phyloP scores from a whole-genome alignment of 2,329 filamentous ascomycete species.

The Penicillium sp. region DNA sequence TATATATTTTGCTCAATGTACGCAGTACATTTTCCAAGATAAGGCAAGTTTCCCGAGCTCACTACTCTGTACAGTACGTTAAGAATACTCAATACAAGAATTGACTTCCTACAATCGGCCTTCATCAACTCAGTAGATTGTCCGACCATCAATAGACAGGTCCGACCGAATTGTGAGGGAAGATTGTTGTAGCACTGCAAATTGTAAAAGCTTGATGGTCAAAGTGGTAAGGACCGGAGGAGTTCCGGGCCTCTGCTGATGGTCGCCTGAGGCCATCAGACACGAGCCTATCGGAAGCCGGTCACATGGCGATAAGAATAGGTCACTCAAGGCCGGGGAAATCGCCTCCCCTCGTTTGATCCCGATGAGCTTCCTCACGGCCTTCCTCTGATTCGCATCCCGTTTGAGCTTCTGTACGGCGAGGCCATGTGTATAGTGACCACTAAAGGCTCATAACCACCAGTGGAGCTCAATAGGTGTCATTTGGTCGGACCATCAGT shows the following conservation, averaged over 20 bases:
- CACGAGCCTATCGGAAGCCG: neutral
- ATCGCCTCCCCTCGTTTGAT: neutral
- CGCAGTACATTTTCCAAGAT: neutral
- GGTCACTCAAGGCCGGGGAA: constrained; percentile 3
- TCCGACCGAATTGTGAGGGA: neutral
- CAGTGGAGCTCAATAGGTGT: neutral
- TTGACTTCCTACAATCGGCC: too few species aligned
- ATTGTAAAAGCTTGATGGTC: neutral
- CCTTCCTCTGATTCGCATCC: neutral
- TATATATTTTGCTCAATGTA: neutral
- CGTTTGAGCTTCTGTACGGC: neutral
- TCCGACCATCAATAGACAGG: neutral
- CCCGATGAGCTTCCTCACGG: constrained; percentile 4
- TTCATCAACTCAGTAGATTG: neutral
- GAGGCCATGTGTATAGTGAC: constrained; percentile 1
- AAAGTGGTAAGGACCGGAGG: neutral
- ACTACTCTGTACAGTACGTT: too few species aligned
- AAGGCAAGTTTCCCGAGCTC: neutral
- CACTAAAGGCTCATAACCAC: neutral
- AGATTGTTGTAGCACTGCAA: neutral
- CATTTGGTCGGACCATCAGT: neutral
- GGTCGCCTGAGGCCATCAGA: constrained; percentile 6
- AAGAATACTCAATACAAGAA: too few species aligned
- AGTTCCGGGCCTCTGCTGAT: constrained; percentile 2
- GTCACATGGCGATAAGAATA: constrained; percentile 26